Percentiles rank a stretch among this genome's conserved stretches.
Evolutionary conservation across 2,329 filamentous ascomycete species (phyloP).

Genomic region (Lachnellula hyalina): DNA sequence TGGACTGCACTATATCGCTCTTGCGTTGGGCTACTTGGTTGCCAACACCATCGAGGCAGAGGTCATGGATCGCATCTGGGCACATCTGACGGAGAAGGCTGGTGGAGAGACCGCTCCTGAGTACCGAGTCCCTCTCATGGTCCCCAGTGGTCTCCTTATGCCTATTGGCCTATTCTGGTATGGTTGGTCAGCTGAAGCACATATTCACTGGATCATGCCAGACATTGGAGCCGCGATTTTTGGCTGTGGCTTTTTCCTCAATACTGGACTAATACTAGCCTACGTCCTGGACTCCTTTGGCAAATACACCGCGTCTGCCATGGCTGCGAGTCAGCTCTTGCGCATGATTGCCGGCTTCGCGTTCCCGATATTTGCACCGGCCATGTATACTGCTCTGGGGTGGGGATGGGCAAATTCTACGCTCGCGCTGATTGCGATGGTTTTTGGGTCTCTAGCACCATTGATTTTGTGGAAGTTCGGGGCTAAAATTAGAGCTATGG

Average conservation of each 20-base stretch:
- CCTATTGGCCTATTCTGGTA: constrained; percentile 51
- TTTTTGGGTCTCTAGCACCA: not conserved
- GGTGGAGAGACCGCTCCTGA: constrained; percentile 41
- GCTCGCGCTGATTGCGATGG: not conserved
- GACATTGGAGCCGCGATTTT: constrained; percentile 49
- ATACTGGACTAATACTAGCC: constrained; percentile 29
- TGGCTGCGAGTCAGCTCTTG: constrained; percentile 36
- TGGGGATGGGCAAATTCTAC: not conserved
- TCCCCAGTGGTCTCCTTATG: constrained; percentile 45
- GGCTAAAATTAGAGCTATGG: not conserved
- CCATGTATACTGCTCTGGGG: constrained; percentile 9
- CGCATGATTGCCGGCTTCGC: constrained; percentile 5
- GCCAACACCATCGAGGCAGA: constrained; percentile 41
- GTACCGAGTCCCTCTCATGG: constrained; percentile 53
- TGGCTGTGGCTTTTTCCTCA: constrained; percentile 37
- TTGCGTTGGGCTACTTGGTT: constrained; percentile 20
- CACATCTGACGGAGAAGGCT: constrained; percentile 5
- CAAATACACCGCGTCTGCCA: constrained; percentile 38
- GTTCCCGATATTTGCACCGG: constrained; percentile 39
- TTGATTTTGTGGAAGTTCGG: not conserved
- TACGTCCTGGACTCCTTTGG: constrained; percentile 46
- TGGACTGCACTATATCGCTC: not conserved
- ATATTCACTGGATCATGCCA: constrained; percentile 48
- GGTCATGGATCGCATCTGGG: constrained; percentile 17
- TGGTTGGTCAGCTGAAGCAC: constrained; percentile 47